Conservation (phyloP, 129 eudicot genomes). For the Flaveria robusta region DNA sequence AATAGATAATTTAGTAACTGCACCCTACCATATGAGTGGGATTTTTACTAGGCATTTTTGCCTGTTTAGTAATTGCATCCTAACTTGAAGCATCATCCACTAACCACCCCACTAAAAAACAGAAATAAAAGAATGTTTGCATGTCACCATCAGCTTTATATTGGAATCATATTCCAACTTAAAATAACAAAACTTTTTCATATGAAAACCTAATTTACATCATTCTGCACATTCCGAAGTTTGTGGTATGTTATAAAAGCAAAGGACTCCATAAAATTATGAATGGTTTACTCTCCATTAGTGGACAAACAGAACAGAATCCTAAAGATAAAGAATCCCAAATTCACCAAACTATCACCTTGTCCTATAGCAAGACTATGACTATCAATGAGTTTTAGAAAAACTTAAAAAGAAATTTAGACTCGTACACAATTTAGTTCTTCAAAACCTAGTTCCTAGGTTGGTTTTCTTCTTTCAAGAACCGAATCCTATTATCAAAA, state of each 20-base stretch:
- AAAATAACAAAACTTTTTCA: background rate
- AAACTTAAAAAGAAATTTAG: too few species aligned
- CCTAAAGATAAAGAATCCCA: background rate
- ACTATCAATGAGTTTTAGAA: background rate
- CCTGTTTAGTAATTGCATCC: too few species aligned
- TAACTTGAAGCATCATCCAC: conserved; percentile 10
- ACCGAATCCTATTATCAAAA: background rate
- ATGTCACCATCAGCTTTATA: conserved; percentile 16
- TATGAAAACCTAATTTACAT: background rate
- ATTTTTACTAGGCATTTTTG: too few species aligned
- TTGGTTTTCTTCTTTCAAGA: too few species aligned
- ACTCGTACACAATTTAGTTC: too few species aligned
- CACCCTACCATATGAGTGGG: background rate
- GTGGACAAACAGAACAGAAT: conserved; percentile 1
- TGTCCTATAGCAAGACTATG: background rate
- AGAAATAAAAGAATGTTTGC: background rate
- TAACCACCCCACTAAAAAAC: conserved; percentile 12
- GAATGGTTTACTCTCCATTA: background rate
- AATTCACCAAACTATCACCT: conserved; percentile 11
- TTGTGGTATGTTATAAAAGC: conserved; percentile 1
- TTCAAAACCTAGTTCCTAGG: too few species aligned
- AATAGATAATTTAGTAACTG: background rate
- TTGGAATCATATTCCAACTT: conserved; percentile 20
- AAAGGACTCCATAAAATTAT: background rate
- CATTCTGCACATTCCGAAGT: conserved; percentile 13